phyloP scores from a whole-genome alignment of 371 early-diverging fungal genomes.

The Mortierella sp. region DNA sequence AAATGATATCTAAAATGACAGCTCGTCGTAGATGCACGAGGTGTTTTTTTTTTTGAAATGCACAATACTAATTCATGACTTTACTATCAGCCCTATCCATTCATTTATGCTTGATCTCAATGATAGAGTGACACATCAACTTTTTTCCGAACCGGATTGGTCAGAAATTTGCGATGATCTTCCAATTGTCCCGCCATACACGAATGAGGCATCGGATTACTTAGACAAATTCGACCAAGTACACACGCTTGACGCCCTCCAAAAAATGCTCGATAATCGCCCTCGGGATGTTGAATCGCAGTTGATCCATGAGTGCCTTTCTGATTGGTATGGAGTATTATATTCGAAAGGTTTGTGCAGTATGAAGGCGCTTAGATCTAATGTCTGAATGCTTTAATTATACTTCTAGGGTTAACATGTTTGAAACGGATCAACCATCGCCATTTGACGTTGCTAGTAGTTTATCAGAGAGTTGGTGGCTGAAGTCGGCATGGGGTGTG shows the following conservation, averaged over 20 bases:
- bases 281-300: constrained; percentile 20
- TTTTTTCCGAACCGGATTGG: constrained; percentile 21
- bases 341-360: constrained; percentile 9
- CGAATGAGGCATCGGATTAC: constrained; percentile 20
- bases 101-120: constrained; percentile 22
- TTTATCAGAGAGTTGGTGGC: constrained; percentile 24
- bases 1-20: too few relatives aligned
- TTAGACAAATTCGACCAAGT: constrained; percentile 24
- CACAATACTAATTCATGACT: background rate
- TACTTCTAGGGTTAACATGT: constrained; percentile 20
- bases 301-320: constrained; percentile 28
- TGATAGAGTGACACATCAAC: constrained; percentile 13
- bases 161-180: constrained; percentile 18
- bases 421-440: constrained; percentile 22
- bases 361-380: constrained; percentile 23
- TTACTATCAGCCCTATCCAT: constrained; percentile 23
- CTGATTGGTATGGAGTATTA: constrained; percentile 27
- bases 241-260: constrained; percentile 13
- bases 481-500: constrained; percentile 32
- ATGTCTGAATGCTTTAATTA: constrained; percentile 5
- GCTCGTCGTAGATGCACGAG: too few relatives aligned
- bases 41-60: too few relatives aligned
- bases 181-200: constrained; percentile 7
- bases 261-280: constrained; percentile 17
- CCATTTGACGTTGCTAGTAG: constrained; percentile 25